A percentile compares a stretch with the other conserved stretches of the same genome.
Conservation (phyloP, 805 yeast genomes). For the Blastobotrys parvus region DNA sequence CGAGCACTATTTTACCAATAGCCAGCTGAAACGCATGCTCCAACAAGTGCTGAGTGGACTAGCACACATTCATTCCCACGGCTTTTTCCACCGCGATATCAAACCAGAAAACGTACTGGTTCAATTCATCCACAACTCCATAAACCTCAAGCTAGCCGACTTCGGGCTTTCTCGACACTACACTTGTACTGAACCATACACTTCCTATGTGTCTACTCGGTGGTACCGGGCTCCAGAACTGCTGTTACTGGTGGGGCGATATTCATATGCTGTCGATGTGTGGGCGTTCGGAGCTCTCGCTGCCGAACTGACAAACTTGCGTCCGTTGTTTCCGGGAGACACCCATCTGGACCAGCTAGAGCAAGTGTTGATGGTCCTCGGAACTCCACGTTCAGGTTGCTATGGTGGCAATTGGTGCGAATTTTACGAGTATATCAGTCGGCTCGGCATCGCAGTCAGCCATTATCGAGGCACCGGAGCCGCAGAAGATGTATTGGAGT, state of each 20-base stretch:
- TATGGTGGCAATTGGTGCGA: constrained; percentile 14
- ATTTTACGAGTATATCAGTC: constrained; percentile 6
- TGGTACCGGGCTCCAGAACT: constrained; percentile 97
- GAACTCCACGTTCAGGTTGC: constrained; percentile 49
- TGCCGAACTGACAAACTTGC: constrained; percentile 71
- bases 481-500: neutral
- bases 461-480: constrained; percentile 29
- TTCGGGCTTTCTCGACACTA: constrained; percentile 82
- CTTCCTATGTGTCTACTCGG: constrained; percentile 87
- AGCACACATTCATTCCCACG: constrained; percentile 65
- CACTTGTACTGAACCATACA: constrained; percentile 51
- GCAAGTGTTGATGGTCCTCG: constrained; percentile 58
- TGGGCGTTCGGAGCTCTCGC: constrained; percentile 93
- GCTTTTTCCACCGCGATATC: constrained; percentile 78
- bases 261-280: constrained; percentile 74
- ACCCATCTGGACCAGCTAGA: constrained; percentile 72
- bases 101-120: constrained; percentile 90
- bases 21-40: constrained; percentile 41
- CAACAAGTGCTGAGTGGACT: constrained; percentile 70
- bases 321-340: constrained; percentile 78
- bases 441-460: constrained; percentile 13
- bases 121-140: neutral
- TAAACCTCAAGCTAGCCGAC: constrained; percentile 83
- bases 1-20: constrained; percentile 41
- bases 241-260: constrained; percentile 65